A percentile compares a stretch with the other conserved stretches of the same genome.
These are phyloP conservation scores for Pichia sp. DNA, from an alignment of 1,139 yeast genomes.

Conservation along the genomic window DNA sequence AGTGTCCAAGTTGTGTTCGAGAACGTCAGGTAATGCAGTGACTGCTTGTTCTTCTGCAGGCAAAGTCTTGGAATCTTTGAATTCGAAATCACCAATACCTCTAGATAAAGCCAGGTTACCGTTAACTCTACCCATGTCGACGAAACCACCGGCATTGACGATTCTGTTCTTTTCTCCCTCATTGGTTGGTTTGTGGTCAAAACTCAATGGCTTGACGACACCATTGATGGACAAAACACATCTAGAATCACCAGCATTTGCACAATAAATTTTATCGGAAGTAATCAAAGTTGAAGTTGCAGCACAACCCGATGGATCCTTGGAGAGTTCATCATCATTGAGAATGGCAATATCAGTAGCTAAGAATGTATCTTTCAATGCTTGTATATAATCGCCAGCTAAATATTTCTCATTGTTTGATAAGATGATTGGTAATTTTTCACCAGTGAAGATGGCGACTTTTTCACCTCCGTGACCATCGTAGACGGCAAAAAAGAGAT, in stretches of 20 bases:
- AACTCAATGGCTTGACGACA: conserved; percentile 80
- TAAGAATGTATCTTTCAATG: conserved; percentile 79
- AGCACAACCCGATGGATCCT: conserved; percentile 94
- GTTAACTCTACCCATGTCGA: conserved; percentile 92
- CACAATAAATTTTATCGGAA: conserved; percentile 53
- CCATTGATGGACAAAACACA: conserved; percentile 86
- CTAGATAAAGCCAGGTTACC: conserved; percentile 93
- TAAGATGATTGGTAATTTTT: conserved; percentile 63
- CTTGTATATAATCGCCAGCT: conserved; percentile 54
- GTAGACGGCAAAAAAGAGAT: conserved; percentile 87
- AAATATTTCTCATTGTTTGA: conserved; percentile 54
- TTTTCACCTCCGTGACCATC: conserved; percentile 98
- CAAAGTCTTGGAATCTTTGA: conserved; percentile 67
- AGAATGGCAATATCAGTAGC: conserved; percentile 79
- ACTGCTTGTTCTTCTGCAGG: conserved; percentile 97
- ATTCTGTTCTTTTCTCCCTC: conserved; percentile 93
- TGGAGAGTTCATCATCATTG: conserved; percentile 50
- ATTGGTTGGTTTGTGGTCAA: conserved; percentile 92
- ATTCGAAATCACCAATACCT: conserved; percentile 96
- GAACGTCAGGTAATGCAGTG: conserved; percentile 87
- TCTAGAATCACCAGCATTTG: conserved; percentile 96
- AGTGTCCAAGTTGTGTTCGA: conserved; percentile 58
- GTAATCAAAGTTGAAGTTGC: conserved; percentile 83
- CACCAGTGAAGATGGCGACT: conserved; percentile 86
- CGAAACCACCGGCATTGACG: conserved; percentile 94